These are phyloP conservation scores for Volvox africanus DNA, from an alignment of 139 green algal genomes.

Conservation along the genomic window DNA sequence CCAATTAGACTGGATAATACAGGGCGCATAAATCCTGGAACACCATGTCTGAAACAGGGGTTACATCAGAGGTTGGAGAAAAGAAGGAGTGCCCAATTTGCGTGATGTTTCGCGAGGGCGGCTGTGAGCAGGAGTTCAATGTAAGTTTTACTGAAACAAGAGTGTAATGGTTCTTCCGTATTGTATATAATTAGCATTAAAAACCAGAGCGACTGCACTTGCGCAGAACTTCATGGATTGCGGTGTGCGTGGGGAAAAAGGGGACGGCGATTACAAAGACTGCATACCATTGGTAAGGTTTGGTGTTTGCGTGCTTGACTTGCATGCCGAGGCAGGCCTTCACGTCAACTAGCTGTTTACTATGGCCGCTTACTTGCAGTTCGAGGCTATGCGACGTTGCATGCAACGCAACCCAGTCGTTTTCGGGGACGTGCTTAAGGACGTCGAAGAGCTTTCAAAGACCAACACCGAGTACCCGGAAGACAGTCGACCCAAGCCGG, in stretches of 20 bases:
- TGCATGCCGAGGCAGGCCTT: background rate
- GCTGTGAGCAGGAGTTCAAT: slow-evolving; percentile 55
- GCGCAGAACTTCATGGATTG: slow-evolving; percentile 60
- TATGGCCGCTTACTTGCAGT: slow-evolving; percentile 28
- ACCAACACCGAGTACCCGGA: slow-evolving; percentile 44
- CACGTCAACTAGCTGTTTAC: background rate
- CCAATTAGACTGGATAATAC: background rate
- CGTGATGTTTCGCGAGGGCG: slow-evolving; percentile 54
- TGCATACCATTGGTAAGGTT: slow-evolving; percentile 50
- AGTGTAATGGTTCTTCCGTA: too few relatives aligned
- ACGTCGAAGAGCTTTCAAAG: slow-evolving; percentile 31
- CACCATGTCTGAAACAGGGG: background rate
- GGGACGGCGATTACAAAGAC: slow-evolving; percentile 49
- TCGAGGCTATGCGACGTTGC: slow-evolving; percentile 55
- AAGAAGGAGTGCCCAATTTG: slow-evolving; percentile 55
- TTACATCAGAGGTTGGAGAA: background rate
- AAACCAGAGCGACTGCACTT: too few relatives aligned
- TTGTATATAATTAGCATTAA: too few relatives aligned
- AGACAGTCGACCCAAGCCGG: background rate
- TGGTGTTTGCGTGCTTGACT: background rate
- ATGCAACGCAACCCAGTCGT: slow-evolving; percentile 48
- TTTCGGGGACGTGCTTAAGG: slow-evolving; percentile 39
- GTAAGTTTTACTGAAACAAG: slow-evolving; percentile 12
- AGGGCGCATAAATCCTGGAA: background rate
- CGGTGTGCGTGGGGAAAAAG: slow-evolving; percentile 45